Evolutionary conservation across 305 asterid species (phyloP), one percentile per base, ranked within the genome.

Genomic region (Fraxinus greggii): DNA sequence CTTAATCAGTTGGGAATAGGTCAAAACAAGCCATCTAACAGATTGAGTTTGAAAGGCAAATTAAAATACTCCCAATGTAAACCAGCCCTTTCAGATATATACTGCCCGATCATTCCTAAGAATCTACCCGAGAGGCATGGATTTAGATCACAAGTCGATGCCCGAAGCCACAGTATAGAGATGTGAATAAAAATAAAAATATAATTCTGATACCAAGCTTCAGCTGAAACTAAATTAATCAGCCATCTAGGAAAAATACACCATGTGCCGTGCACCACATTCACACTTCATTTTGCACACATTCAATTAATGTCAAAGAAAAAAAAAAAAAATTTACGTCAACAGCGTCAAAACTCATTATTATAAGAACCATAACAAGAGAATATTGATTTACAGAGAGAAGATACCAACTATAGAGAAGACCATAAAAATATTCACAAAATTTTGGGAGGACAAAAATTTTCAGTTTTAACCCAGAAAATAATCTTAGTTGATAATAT

Each of bases 91-190:
- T 13, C 54, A 31, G 56, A 33, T n/a, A 76, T 32, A 69, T 17
- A 56, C 56, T 33, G 74, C 84, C 15, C 19, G 7, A 26, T 78
- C 72, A 82, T 79, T 10, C 67, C 61, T 23, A 76, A 81, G 17
- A 59, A 73, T 75, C 80, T 40, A 77, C 29, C 79, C 67, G 24
- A 33, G 48, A n/a, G 31, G 83, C 24, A 33, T 59, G 75, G 26
- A 17, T 73, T 75, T 26, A 73, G 72, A 73, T 78, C 36, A 73
- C 32, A 74, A 9, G 33, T 73, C 38, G 78, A 59, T 31, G 36
- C 74, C 80, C 8, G 19, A 21, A 75, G 75, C 36, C 19, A 38
- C 45, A 40, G 1, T 61, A 7, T 61, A 21, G 5, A 61, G 70
- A 61, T n/a, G 29, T 61, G 13, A 23, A 48, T 15, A 15, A 15